Percentiles rank a stretch among this genome's conserved stretches.
phyloP scores from a whole-genome alignment of 345 rosid species.

The rapeseed (Brassica napus) region Da-Ae NC_063434.1:27453001-27453500 shows the following conservation, averaged over 20 bases:
- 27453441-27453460: slow-evolving; percentile 54
- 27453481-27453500: slow-evolving; percentile 54
- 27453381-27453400: slow-evolving; percentile 11
- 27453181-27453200: not conserved
- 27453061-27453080: slow-evolving; percentile 1
- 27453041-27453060: no score
- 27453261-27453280: slow-evolving; percentile 48
- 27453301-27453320: slow-evolving; percentile 42
- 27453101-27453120: slow-evolving; percentile 4
- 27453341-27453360: slow-evolving; percentile 34
- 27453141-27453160: slow-evolving; percentile 4
- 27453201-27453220: slow-evolving; percentile 10
- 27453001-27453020: slow-evolving; percentile 12
- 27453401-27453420: slow-evolving; percentile 17
- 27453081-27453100: not conserved
- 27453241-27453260: slow-evolving; percentile 54
- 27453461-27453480: slow-evolving; percentile 50
- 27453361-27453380: not conserved
- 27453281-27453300: slow-evolving; percentile 58
- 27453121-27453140: not conserved
- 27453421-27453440: slow-evolving; percentile 40
- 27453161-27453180: slow-evolving; percentile 28
- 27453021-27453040: not conserved
- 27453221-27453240: slow-evolving; percentile 60
- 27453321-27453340: slow-evolving; percentile 63